Percentiles rank a stretch among this genome's conserved stretches.
Evolutionary conservation across 257 asterid species (phyloP).

Genomic region (Lantana camara): DNA sequence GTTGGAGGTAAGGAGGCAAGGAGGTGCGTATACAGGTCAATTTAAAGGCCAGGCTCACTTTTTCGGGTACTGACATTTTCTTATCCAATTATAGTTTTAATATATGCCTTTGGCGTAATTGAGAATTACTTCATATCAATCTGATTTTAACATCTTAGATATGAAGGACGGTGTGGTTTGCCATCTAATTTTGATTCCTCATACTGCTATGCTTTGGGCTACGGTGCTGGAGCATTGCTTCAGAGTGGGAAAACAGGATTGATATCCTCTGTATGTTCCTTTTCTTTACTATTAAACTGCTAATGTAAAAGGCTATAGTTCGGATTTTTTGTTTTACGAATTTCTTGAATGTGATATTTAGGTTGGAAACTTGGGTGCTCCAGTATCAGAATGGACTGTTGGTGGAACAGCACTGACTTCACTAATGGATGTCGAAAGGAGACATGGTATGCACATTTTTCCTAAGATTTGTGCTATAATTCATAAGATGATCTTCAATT

Average conservation of each 20-base stretch:
- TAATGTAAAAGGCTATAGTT: neutral
- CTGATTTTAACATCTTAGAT: constrained; percentile 37
- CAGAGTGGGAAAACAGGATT: constrained; percentile 39
- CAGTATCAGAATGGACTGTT: constrained; percentile 72
- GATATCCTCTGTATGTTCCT: constrained; percentile 57
- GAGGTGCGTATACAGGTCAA: constrained; percentile 45
- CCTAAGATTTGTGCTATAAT: neutral
- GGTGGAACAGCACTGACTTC: constrained; percentile 82
- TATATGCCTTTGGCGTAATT: neutral
- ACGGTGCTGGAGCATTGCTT: constrained; percentile 43
- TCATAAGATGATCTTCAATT: neutral
- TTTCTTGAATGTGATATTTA: constrained; percentile 21
- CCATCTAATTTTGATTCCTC: constrained; percentile 77
- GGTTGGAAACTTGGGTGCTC: constrained; percentile 84
- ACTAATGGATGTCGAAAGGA: constrained; percentile 80
- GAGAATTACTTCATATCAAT: neutral
- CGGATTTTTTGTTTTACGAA: neutral
- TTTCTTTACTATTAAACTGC: neutral
- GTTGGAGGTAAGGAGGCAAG: constrained; percentile 55
- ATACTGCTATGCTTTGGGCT: constrained; percentile 75
- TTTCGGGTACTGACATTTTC: constrained; percentile 56
- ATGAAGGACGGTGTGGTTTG: constrained; percentile 83
- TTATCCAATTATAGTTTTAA: neutral
- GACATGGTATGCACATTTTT: constrained; percentile 56
- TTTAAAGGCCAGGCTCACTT: constrained; percentile 78